Evolutionary conservation across 352 stramenopile genomes (phyloP).

Genomic region (Halophytophthora batemanensis): DNA sequence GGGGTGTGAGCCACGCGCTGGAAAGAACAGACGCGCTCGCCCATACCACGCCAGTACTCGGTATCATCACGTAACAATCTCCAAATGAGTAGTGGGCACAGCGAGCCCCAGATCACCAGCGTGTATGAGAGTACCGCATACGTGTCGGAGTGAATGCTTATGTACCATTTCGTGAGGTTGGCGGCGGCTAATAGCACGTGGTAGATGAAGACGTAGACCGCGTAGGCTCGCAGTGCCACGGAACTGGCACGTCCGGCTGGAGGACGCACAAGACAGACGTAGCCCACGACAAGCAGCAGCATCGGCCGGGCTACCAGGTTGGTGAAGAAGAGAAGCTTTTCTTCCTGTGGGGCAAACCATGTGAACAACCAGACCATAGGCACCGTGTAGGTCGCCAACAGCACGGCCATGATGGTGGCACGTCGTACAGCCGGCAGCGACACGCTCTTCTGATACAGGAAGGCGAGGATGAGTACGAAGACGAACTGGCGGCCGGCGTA

Average conservation of each 20-base stretch:
- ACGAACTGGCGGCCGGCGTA: conserved; percentile 54
- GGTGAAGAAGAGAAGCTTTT: conserved; percentile 22
- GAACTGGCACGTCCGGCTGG: conserved; percentile 32
- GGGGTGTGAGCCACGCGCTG: conserved; percentile 12
- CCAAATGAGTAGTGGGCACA: conserved; percentile 44
- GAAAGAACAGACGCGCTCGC: conserved; percentile 31
- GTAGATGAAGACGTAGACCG: conserved; percentile 28
- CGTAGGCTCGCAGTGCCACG: conserved; percentile 25
- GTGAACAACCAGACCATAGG: conserved; percentile 29
- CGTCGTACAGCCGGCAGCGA: conserved; percentile 47
- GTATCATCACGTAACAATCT: conserved; percentile 50
- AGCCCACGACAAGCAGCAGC: conserved; percentile 28
- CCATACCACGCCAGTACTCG: conserved; percentile 42
- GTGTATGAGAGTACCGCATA: conserved; percentile 21
- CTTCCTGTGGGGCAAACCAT: conserved; percentile 8
- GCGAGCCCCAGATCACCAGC: conserved; percentile 21
- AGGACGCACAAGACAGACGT: conserved; percentile 29
- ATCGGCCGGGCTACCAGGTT: conserved; percentile 11
- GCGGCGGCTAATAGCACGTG: conserved; percentile 22
- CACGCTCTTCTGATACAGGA: conserved; percentile 64
- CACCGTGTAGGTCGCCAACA: conserved; percentile 48
- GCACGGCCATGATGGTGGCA: conserved; percentile 30
- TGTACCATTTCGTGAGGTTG: conserved; percentile 16
- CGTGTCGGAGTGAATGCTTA: neutral
- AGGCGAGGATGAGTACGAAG: conserved; percentile 46